phyloP scores from a whole-genome alignment of 495 filamentous ascomycete genomes.

The Bryoglossum gracile region DNA sequence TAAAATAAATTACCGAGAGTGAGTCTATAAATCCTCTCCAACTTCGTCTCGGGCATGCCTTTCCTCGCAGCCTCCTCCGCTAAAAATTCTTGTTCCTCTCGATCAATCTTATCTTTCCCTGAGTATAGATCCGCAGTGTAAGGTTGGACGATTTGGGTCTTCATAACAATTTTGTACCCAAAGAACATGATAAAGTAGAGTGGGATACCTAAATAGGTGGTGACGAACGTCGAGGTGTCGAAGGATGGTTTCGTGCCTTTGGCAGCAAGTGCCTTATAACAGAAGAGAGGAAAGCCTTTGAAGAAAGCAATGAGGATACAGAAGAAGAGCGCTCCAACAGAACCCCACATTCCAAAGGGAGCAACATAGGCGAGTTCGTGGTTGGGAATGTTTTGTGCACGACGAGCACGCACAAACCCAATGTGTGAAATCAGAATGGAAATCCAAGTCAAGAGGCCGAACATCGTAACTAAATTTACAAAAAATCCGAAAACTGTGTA shows the following conservation, averaged over 20 bases:
- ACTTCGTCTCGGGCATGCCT: constrained; percentile 20
- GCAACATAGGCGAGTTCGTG: constrained; percentile 62
- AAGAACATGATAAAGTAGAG: constrained; percentile 53
- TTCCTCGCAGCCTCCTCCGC: constrained; percentile 43
- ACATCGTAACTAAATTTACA: constrained; percentile 74
- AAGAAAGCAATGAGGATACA: constrained; percentile 66
- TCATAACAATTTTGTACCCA: constrained; percentile 58
- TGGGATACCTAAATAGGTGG: constrained; percentile 20
- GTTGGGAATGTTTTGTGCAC: constrained; percentile 62
- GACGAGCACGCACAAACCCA: constrained; percentile 65
- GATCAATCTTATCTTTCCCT: constrained; percentile 67
- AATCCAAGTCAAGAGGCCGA: constrained; percentile 77
- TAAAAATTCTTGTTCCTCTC: constrained; percentile 64
- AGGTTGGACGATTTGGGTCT: constrained; percentile 46
- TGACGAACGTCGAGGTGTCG: constrained; percentile 20
- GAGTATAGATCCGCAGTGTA: constrained; percentile 58
- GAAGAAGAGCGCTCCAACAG: constrained; percentile 58
- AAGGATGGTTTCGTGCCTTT: constrained; percentile 64
- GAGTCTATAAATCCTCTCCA: constrained; percentile 19
- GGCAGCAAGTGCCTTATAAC: constrained; percentile 55
- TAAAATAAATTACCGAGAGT: constrained; percentile 16
- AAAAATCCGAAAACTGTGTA: constrained; percentile 75
- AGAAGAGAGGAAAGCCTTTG: constrained; percentile 73
- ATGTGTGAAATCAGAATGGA: constrained; percentile 80
- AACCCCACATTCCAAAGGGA: constrained; percentile 60